Conservation (phyloP, 108 stramenopile species). For the Pseudonitzschia multiseries region DNA sequence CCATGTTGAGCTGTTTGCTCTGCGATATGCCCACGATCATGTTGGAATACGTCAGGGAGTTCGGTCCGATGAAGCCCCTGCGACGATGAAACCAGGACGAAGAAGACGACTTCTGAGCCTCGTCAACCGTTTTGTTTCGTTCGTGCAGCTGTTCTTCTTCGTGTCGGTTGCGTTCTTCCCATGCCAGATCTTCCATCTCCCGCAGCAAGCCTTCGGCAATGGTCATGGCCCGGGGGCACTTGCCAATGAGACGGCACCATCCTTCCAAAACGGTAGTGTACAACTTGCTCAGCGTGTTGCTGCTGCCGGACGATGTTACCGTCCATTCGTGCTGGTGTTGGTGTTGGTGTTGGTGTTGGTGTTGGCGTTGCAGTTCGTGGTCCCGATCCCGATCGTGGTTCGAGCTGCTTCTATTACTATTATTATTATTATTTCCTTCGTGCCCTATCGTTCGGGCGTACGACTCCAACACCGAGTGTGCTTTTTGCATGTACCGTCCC, state of each 20-base stretch:
- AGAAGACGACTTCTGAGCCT: too few relatives aligned
- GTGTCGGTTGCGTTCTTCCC: constrained; percentile 10
- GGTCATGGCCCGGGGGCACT: constrained; percentile 32
- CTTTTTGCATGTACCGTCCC: constrained; percentile 27
- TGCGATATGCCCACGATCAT: constrained; percentile 45
- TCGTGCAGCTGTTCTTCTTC: neutral
- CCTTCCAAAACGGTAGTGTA: constrained; percentile 42
- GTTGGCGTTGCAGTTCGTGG: neutral
- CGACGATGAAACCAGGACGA: constrained; percentile 12
- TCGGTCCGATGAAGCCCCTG: constrained; percentile 25
- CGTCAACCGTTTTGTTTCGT: neutral
- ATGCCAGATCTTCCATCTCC: constrained; percentile 32
- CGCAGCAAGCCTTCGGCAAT: constrained; percentile 33
- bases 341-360: neutral
- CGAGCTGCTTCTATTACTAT: too few relatives aligned
- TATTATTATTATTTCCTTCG: neutral
- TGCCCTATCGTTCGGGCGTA: neutral
- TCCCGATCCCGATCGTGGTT: too few relatives aligned
- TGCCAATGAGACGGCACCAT: constrained; percentile 42
- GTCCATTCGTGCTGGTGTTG: neutral
- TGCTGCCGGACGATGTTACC: neutral
- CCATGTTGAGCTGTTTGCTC: constrained; percentile 33
- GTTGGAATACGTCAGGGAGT: constrained; percentile 49
- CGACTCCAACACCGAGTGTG: constrained; percentile 28
- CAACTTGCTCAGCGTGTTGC: constrained; percentile 29